phyloP scores from a whole-genome alignment of 352 stramenopile genomes.

The Elongisporangium undulatum region DNA sequence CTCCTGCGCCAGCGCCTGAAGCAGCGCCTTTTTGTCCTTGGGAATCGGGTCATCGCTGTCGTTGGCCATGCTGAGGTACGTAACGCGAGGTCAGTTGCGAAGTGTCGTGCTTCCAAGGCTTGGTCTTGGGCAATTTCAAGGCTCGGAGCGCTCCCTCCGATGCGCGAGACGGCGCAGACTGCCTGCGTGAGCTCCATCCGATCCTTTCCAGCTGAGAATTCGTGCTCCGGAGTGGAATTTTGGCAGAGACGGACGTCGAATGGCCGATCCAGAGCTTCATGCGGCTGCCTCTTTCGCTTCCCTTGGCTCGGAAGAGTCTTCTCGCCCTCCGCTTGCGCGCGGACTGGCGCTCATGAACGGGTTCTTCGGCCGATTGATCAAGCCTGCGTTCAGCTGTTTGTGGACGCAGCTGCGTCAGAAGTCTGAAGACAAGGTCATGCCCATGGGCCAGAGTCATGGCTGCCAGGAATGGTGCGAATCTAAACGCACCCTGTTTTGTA shows the following conservation, averaged over 20 bases:
- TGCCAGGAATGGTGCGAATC: too few species aligned
- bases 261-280: too few species aligned
- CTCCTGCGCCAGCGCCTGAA: constrained; percentile 32
- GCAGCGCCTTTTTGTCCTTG: neutral
- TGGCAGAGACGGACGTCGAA: too few species aligned
- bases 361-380: too few species aligned
- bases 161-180: neutral
- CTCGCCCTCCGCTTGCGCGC: neutral
- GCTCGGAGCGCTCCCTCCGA: neutral
- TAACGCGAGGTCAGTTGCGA: neutral
- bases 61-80: neutral
- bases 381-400: too few species aligned
- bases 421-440: too few species aligned
- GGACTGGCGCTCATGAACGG: neutral
- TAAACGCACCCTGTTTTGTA: too few species aligned
- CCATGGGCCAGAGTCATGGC: too few species aligned
- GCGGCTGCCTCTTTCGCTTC: neutral
- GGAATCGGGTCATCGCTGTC: neutral
- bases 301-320: neutral
- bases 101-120: neutral
- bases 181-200: neutral
- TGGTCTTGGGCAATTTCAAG: neutral
- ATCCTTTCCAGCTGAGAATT: neutral
- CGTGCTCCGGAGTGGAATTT: neutral
- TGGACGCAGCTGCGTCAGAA: too few species aligned